phyloP scores from a whole-genome alignment of 345 rosid genomes.

The Populus euphratica region DNA sequence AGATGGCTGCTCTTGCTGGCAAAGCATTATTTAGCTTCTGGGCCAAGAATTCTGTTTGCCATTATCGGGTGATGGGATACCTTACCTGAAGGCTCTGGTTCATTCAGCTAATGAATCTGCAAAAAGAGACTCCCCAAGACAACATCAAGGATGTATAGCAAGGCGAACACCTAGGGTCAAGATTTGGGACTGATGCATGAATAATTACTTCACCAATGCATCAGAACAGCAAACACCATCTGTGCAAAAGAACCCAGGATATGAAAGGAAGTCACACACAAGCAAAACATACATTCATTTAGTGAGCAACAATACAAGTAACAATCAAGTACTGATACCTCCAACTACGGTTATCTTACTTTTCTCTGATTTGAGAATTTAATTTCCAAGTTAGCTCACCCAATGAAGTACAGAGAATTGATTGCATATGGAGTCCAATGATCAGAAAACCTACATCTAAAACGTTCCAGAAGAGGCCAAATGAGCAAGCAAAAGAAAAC shows the following conservation, averaged over 20 bases:
- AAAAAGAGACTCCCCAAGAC: neutral
- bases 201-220: neutral
- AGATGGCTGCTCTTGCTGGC: no score
- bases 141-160: neutral
- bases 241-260: neutral
- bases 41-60: no score
- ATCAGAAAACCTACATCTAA: conserved; percentile 19
- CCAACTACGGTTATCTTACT: neutral
- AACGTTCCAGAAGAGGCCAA: conserved; percentile 6
- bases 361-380: conserved; percentile 1
- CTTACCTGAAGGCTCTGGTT: neutral
- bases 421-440: conserved; percentile 11
- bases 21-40: no score
- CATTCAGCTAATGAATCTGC: neutral
- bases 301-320: neutral
- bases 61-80: neutral
- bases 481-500: neutral
- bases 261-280: neutral
- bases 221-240: neutral
- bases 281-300: neutral
- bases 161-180: neutral
- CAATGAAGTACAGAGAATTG: neutral
- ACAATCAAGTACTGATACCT: neutral
- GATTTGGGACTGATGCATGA: neutral
- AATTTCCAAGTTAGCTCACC: conserved; percentile 18